These are phyloP conservation scores for Cunninghamia lanceolata DNA, from an alignment of 75 land plant species.

Conservation along the genomic window DNA sequence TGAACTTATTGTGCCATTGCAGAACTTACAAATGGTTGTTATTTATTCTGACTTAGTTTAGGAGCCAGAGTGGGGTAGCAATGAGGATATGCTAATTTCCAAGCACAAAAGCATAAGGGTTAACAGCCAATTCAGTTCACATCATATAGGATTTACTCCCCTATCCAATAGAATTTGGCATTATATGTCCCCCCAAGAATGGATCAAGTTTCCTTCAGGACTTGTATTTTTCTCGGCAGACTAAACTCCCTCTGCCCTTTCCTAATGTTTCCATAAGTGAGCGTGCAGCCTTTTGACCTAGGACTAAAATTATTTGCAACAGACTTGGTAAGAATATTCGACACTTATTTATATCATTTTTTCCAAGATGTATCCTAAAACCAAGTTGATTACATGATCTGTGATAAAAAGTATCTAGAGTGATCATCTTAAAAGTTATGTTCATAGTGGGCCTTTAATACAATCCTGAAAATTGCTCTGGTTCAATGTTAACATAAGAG, in stretches of 20 bases:
- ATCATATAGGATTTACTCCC: background rate
- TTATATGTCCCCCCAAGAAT: background rate
- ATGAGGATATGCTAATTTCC: background rate
- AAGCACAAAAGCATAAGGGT: background rate
- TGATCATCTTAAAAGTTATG: background rate
- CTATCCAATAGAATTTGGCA: background rate
- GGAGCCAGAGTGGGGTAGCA: background rate
- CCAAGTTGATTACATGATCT: background rate
- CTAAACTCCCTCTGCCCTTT: too few relatives aligned
- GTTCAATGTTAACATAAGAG: background rate
- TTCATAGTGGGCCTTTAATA: background rate
- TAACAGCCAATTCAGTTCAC: background rate
- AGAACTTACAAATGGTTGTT: background rate
- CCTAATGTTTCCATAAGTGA: too few relatives aligned
- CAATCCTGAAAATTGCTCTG: background rate
- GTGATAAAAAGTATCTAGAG: background rate
- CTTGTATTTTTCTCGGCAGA: background rate
- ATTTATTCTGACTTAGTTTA: background rate
- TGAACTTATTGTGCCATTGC: background rate
- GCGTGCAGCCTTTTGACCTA: too few relatives aligned
- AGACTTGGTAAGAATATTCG: background rate
- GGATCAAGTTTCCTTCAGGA: background rate
- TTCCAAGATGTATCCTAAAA: background rate
- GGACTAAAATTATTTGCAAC: background rate
- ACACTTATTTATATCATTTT: background rate